Conservation (phyloP, 1,284 basidiomycete species). For the Pulveroboletus sp. region DNA sequence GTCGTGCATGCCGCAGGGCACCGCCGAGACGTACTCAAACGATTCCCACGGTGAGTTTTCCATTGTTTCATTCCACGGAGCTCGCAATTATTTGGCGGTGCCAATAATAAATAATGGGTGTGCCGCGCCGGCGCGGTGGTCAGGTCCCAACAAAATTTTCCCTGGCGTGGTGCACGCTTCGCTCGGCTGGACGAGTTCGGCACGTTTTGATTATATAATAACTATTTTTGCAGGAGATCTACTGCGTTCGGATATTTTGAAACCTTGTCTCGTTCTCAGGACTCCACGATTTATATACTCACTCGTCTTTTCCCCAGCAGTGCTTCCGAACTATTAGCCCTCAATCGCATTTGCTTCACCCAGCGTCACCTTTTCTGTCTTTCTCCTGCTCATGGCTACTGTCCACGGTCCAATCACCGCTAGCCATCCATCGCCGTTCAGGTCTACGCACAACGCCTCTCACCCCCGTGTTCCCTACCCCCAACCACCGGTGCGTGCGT, state of each 20-base stretch:
- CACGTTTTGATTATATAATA: constrained; percentile 28
- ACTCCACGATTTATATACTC: constrained; percentile 28
- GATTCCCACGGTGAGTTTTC: constrained; percentile 34
- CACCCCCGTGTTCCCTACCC: constrained; percentile 29
- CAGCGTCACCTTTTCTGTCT: constrained; percentile 11
- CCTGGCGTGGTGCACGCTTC: constrained; percentile 13
- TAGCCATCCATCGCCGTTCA: constrained; percentile 27
- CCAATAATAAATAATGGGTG: constrained; percentile 25
- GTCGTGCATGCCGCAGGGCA: constrained; percentile 10
- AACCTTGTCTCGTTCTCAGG: constrained; percentile 26
- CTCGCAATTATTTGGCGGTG: constrained; percentile 24
- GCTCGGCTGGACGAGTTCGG: constrained; percentile 24
- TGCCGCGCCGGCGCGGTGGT: constrained; percentile 19
- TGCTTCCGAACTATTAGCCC: constrained; percentile 18
- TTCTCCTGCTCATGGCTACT: constrained; percentile 27
- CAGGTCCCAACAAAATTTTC: constrained; percentile 23
- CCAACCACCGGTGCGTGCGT: constrained; percentile 25
- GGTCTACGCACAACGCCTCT: constrained; percentile 25
- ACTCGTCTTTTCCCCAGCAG: constrained; percentile 5
- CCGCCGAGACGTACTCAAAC: constrained; percentile 6
- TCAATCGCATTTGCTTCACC: background rate
- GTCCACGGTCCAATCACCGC: constrained; percentile 29
- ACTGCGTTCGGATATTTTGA: constrained; percentile 16
- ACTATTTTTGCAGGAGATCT: constrained; percentile 2
- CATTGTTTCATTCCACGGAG: constrained; percentile 26